These are phyloP conservation scores for Cyclospora cayetanensis DNA, from an alignment of 169 alveolate species.

Conservation along the genomic window DNA sequence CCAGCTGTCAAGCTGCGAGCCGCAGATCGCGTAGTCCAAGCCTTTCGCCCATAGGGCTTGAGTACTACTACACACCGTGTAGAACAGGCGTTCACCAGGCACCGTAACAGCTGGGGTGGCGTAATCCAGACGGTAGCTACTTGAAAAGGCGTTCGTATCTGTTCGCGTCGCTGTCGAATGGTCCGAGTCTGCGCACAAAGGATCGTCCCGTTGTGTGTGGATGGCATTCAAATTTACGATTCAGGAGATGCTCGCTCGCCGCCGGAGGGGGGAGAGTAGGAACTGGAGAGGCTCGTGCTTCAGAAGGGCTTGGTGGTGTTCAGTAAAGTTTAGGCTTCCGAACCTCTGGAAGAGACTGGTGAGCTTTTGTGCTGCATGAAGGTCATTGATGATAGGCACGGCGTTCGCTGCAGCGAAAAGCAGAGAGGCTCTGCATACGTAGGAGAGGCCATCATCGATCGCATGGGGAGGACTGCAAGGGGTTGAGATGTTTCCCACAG, in stretches of 20 bases:
- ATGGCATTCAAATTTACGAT: neutral
- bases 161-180: neutral
- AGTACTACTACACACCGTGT: too few species aligned
- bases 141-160: neutral
- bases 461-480: too few species aligned
- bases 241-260: too few species aligned
- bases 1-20: too few species aligned
- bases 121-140: too few species aligned
- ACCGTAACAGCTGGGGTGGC: too few species aligned
- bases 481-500: too few species aligned
- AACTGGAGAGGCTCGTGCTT: neutral
- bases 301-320: neutral
- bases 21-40: too few species aligned
- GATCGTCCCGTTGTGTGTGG: neutral
- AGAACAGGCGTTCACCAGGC: too few species aligned
- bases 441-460: too few species aligned
- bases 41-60: too few species aligned
- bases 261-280: neutral
- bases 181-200: neutral
- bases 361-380: neutral
- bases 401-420: conserved; percentile 57
- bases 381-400: conserved; percentile 39
- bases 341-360: neutral
- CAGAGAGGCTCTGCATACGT: too few species aligned
- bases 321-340: neutral